A percentile compares a stretch with the other conserved stretches of the same genome.
phyloP scores from a whole-genome alignment of 208 protist species.

The Wallacemonas sp. region DNA sequence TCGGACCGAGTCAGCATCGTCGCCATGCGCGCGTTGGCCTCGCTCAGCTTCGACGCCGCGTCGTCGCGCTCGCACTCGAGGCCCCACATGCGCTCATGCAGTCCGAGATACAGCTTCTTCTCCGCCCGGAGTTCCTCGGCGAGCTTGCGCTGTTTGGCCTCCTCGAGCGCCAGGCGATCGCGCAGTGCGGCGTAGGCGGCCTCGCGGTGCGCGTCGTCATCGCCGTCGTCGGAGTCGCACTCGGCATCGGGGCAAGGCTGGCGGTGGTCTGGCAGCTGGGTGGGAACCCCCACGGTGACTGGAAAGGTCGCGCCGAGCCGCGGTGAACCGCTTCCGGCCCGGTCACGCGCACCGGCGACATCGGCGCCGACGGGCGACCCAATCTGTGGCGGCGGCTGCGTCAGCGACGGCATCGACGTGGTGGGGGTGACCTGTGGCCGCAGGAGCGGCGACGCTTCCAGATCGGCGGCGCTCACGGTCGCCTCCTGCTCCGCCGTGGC shows the following conservation, averaged over 20 bases:
- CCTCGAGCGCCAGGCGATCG: slow-evolving; percentile 43
- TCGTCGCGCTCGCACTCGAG: slow-evolving; percentile 58
- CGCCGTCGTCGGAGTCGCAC: no score
- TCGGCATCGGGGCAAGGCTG: no score
- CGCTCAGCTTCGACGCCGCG: slow-evolving; percentile 25
- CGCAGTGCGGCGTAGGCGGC: slow-evolving; percentile 22
- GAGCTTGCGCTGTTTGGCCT: slow-evolving; percentile 36
- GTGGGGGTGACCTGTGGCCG: background rate
- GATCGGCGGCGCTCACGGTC: no score
- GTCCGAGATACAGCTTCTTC: slow-evolving; percentile 42
- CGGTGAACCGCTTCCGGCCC: no score
- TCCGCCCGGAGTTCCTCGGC: slow-evolving; percentile 57
- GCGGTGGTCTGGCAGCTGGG: no score
- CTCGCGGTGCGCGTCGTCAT: slow-evolving; percentile 16
- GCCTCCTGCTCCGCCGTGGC: background rate
- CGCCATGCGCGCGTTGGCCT: slow-evolving; percentile 26
- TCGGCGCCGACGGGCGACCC: background rate
- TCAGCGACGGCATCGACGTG: background rate
- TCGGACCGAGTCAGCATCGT: slow-evolving; percentile 49
- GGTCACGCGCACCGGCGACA: no score
- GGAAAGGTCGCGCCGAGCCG: no score
- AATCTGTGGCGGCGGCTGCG: background rate
- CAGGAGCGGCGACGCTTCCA: background rate
- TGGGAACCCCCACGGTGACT: no score
- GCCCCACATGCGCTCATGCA: slow-evolving; percentile 75